These are phyloP conservation scores for Fagopyrum esculentum DNA, from an alignment of 148 eudicot genomes.

Conservation along the genomic window DNA sequence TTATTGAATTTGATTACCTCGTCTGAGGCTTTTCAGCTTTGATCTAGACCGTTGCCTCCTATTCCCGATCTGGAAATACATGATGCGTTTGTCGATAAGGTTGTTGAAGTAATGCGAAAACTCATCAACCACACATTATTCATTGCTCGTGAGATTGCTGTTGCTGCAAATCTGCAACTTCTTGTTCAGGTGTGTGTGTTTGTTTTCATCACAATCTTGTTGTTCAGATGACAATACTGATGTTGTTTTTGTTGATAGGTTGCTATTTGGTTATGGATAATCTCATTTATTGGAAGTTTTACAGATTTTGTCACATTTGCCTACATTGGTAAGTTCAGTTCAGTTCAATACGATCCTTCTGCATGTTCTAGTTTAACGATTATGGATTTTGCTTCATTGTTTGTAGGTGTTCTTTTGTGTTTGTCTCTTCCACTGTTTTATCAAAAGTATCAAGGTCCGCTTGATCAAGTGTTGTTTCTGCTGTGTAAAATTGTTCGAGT, in stretches of 20 bases:
- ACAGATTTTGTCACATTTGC: conserved; percentile 67
- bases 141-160: conserved; percentile 72
- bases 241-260: conserved; percentile 25
- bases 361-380: conserved; percentile 5
- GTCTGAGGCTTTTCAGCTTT: background rate
- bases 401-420: conserved; percentile 60
- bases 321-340: conserved; percentile 52
- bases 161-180: conserved; percentile 59
- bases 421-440: conserved; percentile 68
- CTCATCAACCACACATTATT: conserved; percentile 55
- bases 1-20: background rate
- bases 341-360: background rate
- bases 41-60: conserved; percentile 84
- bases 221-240: background rate
- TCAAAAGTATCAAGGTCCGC: conserved; percentile 64
- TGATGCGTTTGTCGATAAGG: conserved; percentile 54
- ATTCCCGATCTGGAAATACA: conserved; percentile 79
- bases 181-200: conserved; percentile 46
- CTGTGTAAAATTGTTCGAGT: conserved; percentile 31
- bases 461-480: conserved; percentile 56
- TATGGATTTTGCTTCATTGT: conserved; percentile 5
- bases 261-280: conserved; percentile 52
- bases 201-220: conserved; percentile 5
- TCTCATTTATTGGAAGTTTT: conserved; percentile 65
- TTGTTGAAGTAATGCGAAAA: conserved; percentile 42